Evolutionary conservation across 495 filamentous ascomycete genomes (phyloP).

Genomic region (Extremus antarcticus): DNA sequence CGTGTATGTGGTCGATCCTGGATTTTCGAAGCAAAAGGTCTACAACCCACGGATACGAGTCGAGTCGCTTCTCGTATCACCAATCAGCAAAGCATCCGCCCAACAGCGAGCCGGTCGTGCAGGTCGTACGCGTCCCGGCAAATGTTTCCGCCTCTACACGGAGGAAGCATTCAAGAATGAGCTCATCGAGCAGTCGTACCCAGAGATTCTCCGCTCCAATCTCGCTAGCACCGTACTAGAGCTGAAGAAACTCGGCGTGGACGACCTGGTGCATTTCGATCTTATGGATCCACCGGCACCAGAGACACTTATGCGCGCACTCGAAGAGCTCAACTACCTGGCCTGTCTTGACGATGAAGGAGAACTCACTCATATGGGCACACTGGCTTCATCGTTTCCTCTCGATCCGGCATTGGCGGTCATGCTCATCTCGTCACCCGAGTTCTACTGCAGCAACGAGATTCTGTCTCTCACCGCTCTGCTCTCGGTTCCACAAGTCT

Average conservation of each 20-base stretch:
- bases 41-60: slow-evolving; percentile 96
- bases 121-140: slow-evolving; percentile 92
- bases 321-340: slow-evolving; percentile 96
- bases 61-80: slow-evolving; percentile 88
- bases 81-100: slow-evolving; percentile 96
- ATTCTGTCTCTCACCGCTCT: slow-evolving; percentile 90
- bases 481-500: slow-evolving; percentile 89
- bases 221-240: slow-evolving; percentile 89
- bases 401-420: slow-evolving; percentile 91
- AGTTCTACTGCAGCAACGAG: slow-evolving; percentile 98
- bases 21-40: slow-evolving; percentile 99
- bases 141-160: slow-evolving; percentile 95
- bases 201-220: slow-evolving; percentile 91
- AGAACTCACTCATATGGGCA: slow-evolving; percentile 72
- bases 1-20: slow-evolving; percentile 96
- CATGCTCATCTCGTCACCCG: slow-evolving; percentile 93
- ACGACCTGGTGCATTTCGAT: slow-evolving; percentile 96
- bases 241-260: slow-evolving; percentile 91
- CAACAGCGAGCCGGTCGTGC: slow-evolving; percentile 97
- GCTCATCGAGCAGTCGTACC: slow-evolving; percentile 91
- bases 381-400: slow-evolving; percentile 88
- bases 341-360: slow-evolving; percentile 96
- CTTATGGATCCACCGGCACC: slow-evolving; percentile 97
- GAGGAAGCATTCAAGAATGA: slow-evolving; percentile 97
- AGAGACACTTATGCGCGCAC: slow-evolving; percentile 94